These are phyloP conservation scores for Handroanthus guayacan DNA, from an alignment of 257 asterid genomes.

Conservation along the genomic window DNA sequence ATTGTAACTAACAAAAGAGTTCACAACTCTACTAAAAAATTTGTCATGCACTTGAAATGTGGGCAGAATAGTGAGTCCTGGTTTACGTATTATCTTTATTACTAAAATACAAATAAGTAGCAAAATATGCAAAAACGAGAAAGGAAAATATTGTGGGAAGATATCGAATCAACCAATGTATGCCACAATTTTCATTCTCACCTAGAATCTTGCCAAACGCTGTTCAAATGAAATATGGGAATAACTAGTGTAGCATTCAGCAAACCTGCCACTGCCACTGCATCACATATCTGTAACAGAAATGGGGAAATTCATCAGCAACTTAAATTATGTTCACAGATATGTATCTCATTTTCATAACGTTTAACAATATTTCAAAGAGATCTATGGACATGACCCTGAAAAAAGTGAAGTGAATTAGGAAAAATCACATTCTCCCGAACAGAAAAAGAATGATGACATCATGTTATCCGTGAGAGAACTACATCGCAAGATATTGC, in stretches of 20 bases:
- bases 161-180: neutral
- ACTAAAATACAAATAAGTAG: too few relatives aligned
- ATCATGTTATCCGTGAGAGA: neutral
- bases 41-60: too few relatives aligned
- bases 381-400: conserved; percentile 4
- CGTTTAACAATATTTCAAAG: conserved; percentile 10
- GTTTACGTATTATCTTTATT: too few relatives aligned
- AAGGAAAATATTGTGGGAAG: conserved; percentile 23
- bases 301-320: conserved; percentile 27
- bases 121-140: neutral
- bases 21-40: too few relatives aligned
- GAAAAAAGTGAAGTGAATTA: too few relatives aligned
- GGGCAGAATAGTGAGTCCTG: too few relatives aligned
- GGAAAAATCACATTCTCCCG: neutral
- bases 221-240: conserved; percentile 95
- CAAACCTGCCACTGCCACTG: conserved; percentile 97
- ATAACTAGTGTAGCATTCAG: conserved; percentile 97
- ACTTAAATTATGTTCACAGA: conserved; percentile 8
- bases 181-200: conserved; percentile 38
- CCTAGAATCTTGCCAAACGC: conserved; percentile 99
- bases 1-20: too few relatives aligned
- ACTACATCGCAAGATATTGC: neutral
- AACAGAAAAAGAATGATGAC: neutral
- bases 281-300: conserved; percentile 89
- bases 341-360: neutral